Percentiles rank a stretch among this genome's conserved stretches.
Evolutionary conservation across 2,329 filamentous ascomycete genomes (phyloP).

Genomic region (Chrysosporium keratinophilum): DNA sequence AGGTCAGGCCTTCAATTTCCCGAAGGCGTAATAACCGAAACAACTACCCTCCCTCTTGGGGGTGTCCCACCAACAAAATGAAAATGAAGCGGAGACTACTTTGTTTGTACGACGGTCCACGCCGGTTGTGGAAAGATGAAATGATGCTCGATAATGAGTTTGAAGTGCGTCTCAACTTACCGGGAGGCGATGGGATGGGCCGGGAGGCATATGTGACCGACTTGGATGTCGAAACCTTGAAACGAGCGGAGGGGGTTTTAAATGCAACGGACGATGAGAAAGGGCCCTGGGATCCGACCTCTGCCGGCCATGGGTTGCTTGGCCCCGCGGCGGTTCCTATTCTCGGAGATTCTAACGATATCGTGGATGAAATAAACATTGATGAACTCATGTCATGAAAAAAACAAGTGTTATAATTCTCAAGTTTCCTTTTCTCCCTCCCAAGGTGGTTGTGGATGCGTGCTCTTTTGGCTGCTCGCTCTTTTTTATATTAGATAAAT

Average conservation of each 20-base stretch:
- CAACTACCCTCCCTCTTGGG: slow-evolving; percentile 90
- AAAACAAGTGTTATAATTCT: neutral
- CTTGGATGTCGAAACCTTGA: slow-evolving; percentile 80
- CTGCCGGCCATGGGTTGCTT: slow-evolving; percentile 11
- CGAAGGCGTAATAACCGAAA: slow-evolving; percentile 80
- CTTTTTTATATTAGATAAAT: neutral
- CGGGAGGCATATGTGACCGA: slow-evolving; percentile 77
- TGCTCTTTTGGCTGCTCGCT: neutral
- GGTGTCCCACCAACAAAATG: slow-evolving; percentile 85
- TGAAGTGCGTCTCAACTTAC: slow-evolving; percentile 76
- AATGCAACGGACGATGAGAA: slow-evolving; percentile 75
- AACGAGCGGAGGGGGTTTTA: slow-evolving; percentile 75
- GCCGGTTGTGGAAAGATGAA: slow-evolving; percentile 91
- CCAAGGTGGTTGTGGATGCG: neutral
- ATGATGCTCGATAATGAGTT: slow-evolving; percentile 97
- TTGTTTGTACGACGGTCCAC: slow-evolving; percentile 78
- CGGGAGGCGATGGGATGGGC: slow-evolving; percentile 75
- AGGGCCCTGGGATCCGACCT: slow-evolving; percentile 53
- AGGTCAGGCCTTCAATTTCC: slow-evolving; percentile 52
- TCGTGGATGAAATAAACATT: slow-evolving; percentile 20
- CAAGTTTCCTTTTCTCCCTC: neutral
- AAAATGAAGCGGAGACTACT: slow-evolving; percentile 96
- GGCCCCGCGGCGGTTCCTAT: slow-evolving; percentile 16
- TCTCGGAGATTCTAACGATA: slow-evolving; percentile 13
- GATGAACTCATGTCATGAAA: slow-evolving; percentile 21